Conservation (phyloP, 2,329 filamentous ascomycete species). For the Colletotrichum scovillei region DNA sequence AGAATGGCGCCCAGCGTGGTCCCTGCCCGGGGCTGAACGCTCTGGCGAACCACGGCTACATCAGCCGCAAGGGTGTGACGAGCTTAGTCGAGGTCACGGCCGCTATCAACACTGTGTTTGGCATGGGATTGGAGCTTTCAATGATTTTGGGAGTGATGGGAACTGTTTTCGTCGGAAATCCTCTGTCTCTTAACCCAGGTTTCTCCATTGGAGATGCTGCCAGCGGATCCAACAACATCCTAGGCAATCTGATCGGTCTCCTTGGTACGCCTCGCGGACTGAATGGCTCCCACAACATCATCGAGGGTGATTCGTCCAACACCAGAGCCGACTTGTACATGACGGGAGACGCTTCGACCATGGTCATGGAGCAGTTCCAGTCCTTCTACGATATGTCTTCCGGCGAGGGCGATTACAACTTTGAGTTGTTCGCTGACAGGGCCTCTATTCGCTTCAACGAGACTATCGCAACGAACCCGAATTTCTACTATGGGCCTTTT, state of each 20-base stretch:
- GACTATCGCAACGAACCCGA: constrained; percentile 60
- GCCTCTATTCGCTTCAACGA: constrained; percentile 58
- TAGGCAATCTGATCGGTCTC: constrained; percentile 55
- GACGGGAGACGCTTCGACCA: constrained; percentile 59
- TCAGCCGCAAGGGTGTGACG: constrained; percentile 43
- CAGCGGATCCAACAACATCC: constrained; percentile 50
- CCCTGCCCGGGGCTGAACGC: constrained; percentile 50
- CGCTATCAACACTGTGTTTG: constrained; percentile 47
- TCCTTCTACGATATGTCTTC: constrained; percentile 45
- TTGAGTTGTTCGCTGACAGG: constrained; percentile 55
- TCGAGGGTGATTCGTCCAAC: constrained; percentile 64
- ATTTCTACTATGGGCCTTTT: constrained; percentile 65
- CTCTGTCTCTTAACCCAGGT: constrained; percentile 58
- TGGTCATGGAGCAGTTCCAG: constrained; percentile 64
- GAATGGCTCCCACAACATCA: constrained; percentile 64
- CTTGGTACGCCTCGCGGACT: constrained; percentile 59
- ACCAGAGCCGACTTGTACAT: constrained; percentile 65
- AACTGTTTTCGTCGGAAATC: constrained; percentile 61
- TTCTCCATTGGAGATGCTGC: constrained; percentile 64
- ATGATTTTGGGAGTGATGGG: constrained; percentile 57
- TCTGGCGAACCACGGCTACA: constrained; percentile 51
- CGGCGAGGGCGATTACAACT: constrained; percentile 40
- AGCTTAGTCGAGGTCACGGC: constrained; percentile 34
- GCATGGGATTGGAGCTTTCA: constrained; percentile 58
- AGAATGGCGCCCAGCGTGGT: constrained; percentile 41